A percentile compares a stretch with the other conserved stretches of the same genome.
These are phyloP conservation scores for Geotrichum citri-aurantii DNA, from an alignment of 1,139 yeast species.

Conservation along the genomic window DNA sequence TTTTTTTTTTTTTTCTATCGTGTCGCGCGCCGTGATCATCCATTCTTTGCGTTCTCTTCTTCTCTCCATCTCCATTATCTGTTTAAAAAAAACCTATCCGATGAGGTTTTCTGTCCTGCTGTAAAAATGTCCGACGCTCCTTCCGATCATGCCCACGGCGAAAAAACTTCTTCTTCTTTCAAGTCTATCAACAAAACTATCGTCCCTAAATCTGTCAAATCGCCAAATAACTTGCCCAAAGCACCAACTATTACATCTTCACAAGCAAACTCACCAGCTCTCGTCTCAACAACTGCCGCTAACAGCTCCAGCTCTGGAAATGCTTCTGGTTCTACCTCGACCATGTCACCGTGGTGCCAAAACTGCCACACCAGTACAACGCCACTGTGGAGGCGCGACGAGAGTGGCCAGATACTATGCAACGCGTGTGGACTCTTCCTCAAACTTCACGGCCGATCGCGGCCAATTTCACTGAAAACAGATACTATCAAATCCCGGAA, in stretches of 20 bases:
- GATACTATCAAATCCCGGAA: constrained; percentile 89
- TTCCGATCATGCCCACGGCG: not conserved
- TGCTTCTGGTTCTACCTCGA: not conserved
- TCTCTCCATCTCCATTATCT: not conserved
- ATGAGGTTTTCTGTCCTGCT: not conserved
- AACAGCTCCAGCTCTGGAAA: not conserved
- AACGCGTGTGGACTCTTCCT: constrained; percentile 93
- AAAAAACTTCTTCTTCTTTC: not conserved
- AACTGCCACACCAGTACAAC: constrained; percentile 91
- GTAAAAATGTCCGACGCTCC: not conserved
- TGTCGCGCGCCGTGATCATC: not conserved
- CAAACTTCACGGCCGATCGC: constrained; percentile 84
- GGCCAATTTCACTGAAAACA: constrained; percentile 86
- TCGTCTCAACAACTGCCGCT: not conserved
- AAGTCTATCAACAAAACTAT: constrained; percentile 2
- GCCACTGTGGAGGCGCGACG: constrained; percentile 93
- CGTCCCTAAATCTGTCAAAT: not conserved
- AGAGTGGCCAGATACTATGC: constrained; percentile 85
- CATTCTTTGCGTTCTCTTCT: not conserved
- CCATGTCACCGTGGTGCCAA: constrained; percentile 47
- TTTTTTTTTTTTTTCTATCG: not conserved
- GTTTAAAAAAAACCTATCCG: not conserved
- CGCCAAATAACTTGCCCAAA: not conserved
- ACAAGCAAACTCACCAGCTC: not conserved
- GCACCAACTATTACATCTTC: not conserved